These are phyloP conservation scores for Microbotryomycetes sp. DNA, from an alignment of 1,284 basidiomycete genomes.

Conservation along the genomic window DNA sequence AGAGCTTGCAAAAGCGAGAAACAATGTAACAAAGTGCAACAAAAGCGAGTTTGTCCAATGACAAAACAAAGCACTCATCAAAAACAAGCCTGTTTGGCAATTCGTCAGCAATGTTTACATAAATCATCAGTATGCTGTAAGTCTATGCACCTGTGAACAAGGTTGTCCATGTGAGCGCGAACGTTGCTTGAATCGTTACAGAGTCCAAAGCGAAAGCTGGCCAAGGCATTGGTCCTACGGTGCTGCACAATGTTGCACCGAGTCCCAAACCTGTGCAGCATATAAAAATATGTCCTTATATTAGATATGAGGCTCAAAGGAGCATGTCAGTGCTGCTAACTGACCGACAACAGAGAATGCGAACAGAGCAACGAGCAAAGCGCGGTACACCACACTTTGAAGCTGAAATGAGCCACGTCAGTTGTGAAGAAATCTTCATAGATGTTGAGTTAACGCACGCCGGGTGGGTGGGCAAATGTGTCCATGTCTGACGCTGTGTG, in stretches of 20 bases:
- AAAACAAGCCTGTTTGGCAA: too few relatives aligned
- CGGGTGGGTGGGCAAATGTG: too few relatives aligned
- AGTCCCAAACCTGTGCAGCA: neutral
- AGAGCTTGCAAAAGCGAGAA: neutral
- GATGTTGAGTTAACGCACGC: too few relatives aligned
- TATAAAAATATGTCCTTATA: neutral
- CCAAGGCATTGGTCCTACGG: neutral
- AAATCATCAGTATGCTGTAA: too few relatives aligned
- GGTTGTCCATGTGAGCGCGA: neutral
- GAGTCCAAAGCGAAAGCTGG: neutral
- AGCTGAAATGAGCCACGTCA: too few relatives aligned
- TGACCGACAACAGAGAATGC: neutral
- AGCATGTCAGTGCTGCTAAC: neutral
- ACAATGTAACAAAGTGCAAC: neutral
- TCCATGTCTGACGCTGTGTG: too few relatives aligned
- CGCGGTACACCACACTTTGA: too few relatives aligned
- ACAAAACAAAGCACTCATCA: too few relatives aligned
- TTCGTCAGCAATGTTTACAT: too few relatives aligned
- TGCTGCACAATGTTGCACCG: neutral
- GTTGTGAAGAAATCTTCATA: too few relatives aligned
- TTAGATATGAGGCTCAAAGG: too few relatives aligned
- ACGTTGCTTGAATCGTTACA: neutral
- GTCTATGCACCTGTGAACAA: neutral
- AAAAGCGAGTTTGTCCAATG: neutral
- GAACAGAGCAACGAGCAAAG: neutral